Base-by-base conservation (phyloP, 495 filamentous ascomycete species). In the Copromyces sp. region DNA sequence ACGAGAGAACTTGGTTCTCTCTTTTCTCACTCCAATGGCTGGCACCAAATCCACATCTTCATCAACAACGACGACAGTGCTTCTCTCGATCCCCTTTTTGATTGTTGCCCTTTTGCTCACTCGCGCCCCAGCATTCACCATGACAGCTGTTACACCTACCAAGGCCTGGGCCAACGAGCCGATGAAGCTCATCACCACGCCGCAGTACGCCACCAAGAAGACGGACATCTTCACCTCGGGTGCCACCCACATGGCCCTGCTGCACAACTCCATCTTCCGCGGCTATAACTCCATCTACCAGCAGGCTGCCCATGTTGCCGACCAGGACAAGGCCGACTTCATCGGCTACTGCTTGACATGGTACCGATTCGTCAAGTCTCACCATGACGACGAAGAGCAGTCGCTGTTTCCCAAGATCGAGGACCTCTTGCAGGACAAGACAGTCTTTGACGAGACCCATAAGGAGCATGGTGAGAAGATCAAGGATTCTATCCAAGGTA, bases 211-310 rank as follows among this genome's bases (percentile, higher is more conserved):
- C 72, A 86, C 83, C 29, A 81, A 81, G 74, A 83, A 84, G 84
- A 83, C 83, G 45, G 84, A 86, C 74, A 78, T 86, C 74, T 86
- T 86, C 76, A 84, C 83, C 4, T 81, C 83, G 3, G 84, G 84
- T 39, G 86, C 87, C 6, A 87, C 87, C 16, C 86, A 89, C 75
- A 90, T 90, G 88, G 84, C 86, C 3, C 77, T 88, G 69, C 80
- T 88, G 24, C 85, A 90, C 80, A 90, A 90, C 78, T 82, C 83
- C 42, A 87, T 89, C 73, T 78, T 90, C 47, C 87, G 87, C 44
- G 87, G 86, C 72, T 87, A 84, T 78, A 90, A 90, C 78, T 86
- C 85, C 70, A 86, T 90, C 76, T 88, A 84, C 78, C 85, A 83
- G 20, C 85, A 87, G 70, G 85, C 85, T 14, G 79, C 80, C 12